Evolutionary conservation across 1,284 basidiomycete genomes (phyloP).

Genomic region (Ganoderma lucidum): DNA sequence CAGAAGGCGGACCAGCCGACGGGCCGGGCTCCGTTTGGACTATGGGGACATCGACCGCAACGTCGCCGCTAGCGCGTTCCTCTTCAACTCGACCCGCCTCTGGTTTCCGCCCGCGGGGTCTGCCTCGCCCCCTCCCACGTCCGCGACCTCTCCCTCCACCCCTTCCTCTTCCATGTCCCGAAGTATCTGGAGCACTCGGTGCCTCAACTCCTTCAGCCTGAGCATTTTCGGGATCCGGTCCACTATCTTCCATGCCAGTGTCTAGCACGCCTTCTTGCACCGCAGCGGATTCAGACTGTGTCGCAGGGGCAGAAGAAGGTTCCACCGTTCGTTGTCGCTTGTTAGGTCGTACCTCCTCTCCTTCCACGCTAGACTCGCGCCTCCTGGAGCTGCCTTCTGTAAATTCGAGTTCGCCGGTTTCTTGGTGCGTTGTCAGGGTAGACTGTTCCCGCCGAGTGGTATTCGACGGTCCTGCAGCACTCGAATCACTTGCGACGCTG

Average conservation of each 20-base stretch:
- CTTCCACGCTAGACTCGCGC: not conserved
- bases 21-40: not conserved
- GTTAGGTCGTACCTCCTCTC: conserved; percentile 7
- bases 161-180: conserved; percentile 12
- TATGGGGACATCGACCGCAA: not conserved
- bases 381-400: not conserved
- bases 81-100: not conserved
- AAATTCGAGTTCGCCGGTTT: not conserved
- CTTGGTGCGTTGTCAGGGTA: not conserved
- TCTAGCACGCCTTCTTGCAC: not conserved
- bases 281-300: not conserved
- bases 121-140: conserved; percentile 13
- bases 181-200: not conserved
- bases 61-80: not conserved
- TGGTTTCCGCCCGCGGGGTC: not conserved
- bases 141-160: conserved; percentile 13
- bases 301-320: not conserved
- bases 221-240: not conserved
- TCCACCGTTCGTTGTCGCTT: conserved; percentile 14
- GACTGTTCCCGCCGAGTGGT: not conserved
- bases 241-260: not conserved
- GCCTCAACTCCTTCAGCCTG: not conserved
- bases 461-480: not conserved
- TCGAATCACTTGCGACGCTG: not conserved
- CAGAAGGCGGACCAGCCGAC: not conserved